Conservation (phyloP, 2,329 filamentous ascomycete genomes). For the Tolypocladium album region DNA sequence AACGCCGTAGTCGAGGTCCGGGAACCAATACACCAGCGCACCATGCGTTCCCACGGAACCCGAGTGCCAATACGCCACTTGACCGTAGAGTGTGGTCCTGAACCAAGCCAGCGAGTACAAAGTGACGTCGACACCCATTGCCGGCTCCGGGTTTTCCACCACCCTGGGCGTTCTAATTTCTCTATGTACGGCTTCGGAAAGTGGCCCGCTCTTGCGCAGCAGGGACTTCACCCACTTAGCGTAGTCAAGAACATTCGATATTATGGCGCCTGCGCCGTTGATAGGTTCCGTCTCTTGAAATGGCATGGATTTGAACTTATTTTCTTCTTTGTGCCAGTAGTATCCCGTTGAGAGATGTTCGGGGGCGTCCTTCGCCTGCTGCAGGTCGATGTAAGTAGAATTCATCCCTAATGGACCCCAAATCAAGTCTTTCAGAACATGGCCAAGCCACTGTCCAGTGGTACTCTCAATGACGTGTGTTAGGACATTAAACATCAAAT, state of each 20-base stretch:
- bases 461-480: constrained; percentile 33
- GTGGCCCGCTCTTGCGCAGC: too few species aligned
- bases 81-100: constrained; percentile 12
- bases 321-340: too few species aligned
- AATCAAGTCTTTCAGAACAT: constrained; percentile 28
- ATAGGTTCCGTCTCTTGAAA: too few species aligned
- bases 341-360: too few species aligned
- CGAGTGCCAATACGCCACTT: constrained; percentile 17
- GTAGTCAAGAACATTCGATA: too few species aligned
- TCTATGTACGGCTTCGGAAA: too few species aligned
- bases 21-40: constrained; percentile 18
- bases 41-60: constrained; percentile 17
- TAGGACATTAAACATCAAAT: constrained; percentile 36
- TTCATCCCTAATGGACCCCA: constrained; percentile 37
- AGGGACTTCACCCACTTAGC: too few species aligned
- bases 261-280: too few species aligned
- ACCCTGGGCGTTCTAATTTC: constrained; percentile 18
- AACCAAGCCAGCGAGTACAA: constrained; percentile 22
- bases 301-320: too few species aligned
- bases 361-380: too few species aligned
- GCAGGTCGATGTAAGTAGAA: too few species aligned
- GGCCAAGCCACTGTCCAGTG: constrained; percentile 22
- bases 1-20: constrained; percentile 4
- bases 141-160: constrained; percentile 12
- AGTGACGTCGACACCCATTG: constrained; percentile 8